Percentiles rank a stretch among this genome's conserved stretches.
phyloP scores from a whole-genome alignment of 768 basidiomycete species.

The Calocybe indica region DNA sequence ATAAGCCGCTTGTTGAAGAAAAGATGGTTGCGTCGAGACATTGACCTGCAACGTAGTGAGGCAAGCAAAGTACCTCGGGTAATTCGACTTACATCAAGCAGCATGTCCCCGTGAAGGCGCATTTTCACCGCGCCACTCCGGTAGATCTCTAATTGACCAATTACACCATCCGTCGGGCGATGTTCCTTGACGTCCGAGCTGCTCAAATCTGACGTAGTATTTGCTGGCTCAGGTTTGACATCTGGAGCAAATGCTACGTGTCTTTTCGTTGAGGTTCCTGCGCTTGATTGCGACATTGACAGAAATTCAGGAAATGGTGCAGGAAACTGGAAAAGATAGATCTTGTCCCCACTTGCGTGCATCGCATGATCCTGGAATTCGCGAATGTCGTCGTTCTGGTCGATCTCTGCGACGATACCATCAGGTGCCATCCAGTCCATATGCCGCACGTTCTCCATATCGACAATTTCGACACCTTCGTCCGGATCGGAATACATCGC shows the following conservation, averaged over 20 bases:
- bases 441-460: conserved; percentile 69
- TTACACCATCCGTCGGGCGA: conserved; percentile 56
- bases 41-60: conserved; percentile 48
- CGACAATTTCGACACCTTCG: conserved; percentile 81
- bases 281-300: conserved; percentile 28
- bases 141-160: conserved; percentile 83
- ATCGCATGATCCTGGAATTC: neutral
- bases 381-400: no score
- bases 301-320: conserved; percentile 74
- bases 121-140: conserved; percentile 84
- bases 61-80: neutral
- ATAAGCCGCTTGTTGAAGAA: conserved; percentile 82
- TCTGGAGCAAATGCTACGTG: conserved; percentile 64
- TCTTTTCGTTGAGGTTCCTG: conserved; percentile 26
- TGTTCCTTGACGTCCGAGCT: conserved; percentile 14
- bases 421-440: conserved; percentile 93
- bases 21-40: conserved; percentile 78
- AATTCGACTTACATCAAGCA: conserved; percentile 64
- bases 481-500: conserved; percentile 85
- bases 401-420: conserved; percentile 29
- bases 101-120: conserved; percentile 71
- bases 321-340: conserved; percentile 92
- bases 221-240: conserved; percentile 41
- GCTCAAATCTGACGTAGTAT: conserved; percentile 17
- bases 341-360: conserved; percentile 49